A percentile compares a stretch with the other conserved stretches of the same genome.
Evolutionary conservation across 2,329 filamentous ascomycete genomes (phyloP).

Genomic region (Dichotomopilus funicola): DNA sequence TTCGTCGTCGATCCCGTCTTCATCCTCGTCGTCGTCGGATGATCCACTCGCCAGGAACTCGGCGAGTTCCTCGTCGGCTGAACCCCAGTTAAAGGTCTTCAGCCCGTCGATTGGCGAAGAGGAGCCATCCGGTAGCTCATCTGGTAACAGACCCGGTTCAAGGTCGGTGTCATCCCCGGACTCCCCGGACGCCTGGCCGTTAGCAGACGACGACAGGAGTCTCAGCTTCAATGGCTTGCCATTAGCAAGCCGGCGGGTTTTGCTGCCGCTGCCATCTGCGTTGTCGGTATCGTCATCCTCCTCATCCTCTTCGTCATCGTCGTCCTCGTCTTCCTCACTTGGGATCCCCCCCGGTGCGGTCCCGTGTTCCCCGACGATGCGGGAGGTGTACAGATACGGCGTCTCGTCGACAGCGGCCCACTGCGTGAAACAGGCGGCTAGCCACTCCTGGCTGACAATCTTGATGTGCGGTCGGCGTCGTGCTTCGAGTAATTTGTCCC

Average conservation of each 20-base stretch:
- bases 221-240: neutral
- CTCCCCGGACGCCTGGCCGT: conserved; percentile 21
- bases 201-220: neutral
- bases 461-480: conserved; percentile 73
- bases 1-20: conserved; percentile 17
- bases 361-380: conserved; percentile 52
- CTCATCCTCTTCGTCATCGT: conserved; percentile 36
- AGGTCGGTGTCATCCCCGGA: conserved; percentile 40
- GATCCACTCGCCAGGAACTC: conserved; percentile 61
- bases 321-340: conserved; percentile 11
- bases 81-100: conserved; percentile 54
- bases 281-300: conserved; percentile 23
- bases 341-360: conserved; percentile 10
- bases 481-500: conserved; percentile 85
- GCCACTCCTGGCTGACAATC: conserved; percentile 89
- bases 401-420: conserved; percentile 77
- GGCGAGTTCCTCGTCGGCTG: conserved; percentile 64
- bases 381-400: conserved; percentile 65
- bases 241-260: neutral
- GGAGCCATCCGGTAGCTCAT: conserved; percentile 41
- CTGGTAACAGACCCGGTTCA: conserved; percentile 39
- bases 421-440: conserved; percentile 73
- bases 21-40: conserved; percentile 35
- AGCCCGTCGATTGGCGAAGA: conserved; percentile 50
- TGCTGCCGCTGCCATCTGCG: neutral